Evolutionary conservation across 768 basidiomycete species (phyloP), one percentile per base, ranked within the genome.

Genomic region (Tricholoma saponaceum): DNA sequence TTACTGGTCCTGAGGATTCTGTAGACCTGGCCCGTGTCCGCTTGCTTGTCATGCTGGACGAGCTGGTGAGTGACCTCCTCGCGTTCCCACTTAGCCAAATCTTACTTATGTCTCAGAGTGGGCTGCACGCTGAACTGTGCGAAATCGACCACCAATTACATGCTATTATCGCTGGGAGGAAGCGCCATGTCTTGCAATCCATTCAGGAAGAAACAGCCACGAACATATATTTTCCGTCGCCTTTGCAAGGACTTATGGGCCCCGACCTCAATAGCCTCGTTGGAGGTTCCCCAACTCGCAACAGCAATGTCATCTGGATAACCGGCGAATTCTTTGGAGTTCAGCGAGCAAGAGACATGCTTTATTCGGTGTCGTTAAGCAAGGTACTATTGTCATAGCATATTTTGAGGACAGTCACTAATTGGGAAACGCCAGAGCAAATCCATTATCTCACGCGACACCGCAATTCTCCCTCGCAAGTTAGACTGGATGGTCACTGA

Each of bases 401-500:
- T 62, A 51, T 54, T n/a, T 60, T 18, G 57, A 46, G 16, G 47
- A 10, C 35, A 22, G 33, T 28, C 33, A 51, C 33, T 55, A 28
- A 57, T 18, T 60, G 33, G 13, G 22, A 51, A 16, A 58, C 44
- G 26, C 3, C 65, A 98, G 96, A 88, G 86, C 68, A 94, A 95
- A 70, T 81, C 84, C 49, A 84, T 97, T 58, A 87, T 97, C 57
- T 95, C 96, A 7, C 79, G 93, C 58, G 95, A 99, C 69, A 94
- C 92, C 14, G 92, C 94, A 5, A 90, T 98, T 55, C 82, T 97
- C 22, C 96, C 96, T 56, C 89, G 96, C 60, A 99, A 99, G 71
- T 80, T 99, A 60, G 96, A 99, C 67, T 98, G 96, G 95, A 89
- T 99, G 84, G 84, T 97, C 55, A 92, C 90, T n/a, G 93, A 99